Evolutionary conservation across 169 alveolate species (phyloP).

Genomic region (Plasmodium cynomolgi): DNA sequence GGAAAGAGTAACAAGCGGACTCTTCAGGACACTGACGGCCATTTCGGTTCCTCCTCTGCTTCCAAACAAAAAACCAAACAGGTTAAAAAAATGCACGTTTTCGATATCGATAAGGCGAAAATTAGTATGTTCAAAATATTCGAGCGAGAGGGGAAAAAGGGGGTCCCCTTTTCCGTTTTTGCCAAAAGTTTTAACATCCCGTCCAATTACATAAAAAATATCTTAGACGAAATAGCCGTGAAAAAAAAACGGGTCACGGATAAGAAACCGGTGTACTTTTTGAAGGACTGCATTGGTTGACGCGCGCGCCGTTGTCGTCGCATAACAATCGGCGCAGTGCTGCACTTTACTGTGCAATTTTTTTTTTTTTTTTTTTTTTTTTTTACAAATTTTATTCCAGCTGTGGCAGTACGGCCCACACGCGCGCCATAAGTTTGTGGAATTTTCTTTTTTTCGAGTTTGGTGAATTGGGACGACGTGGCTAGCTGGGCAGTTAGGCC

Average conservation of each 20-base stretch:
- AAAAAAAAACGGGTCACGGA: slow-evolving; percentile 49
- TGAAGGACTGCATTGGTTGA: slow-evolving; percentile 51
- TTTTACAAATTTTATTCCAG: background rate
- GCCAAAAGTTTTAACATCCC: slow-evolving; percentile 68
- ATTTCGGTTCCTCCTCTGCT: slow-evolving; percentile 1
- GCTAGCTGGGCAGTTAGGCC: background rate
- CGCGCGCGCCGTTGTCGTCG: background rate
- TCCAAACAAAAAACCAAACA: slow-evolving; percentile 64
- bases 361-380: slow-evolving; percentile 8
- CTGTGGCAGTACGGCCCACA: background rate
- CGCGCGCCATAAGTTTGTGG: background rate
- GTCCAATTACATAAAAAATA: slow-evolving; percentile 50
- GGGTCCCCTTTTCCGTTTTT: slow-evolving; percentile 74
- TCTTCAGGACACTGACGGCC: slow-evolving; percentile 19
- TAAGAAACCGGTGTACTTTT: slow-evolving; percentile 59
- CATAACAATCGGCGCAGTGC: background rate
- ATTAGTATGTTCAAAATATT: slow-evolving; percentile 74
- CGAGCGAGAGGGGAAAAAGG: slow-evolving; percentile 67
- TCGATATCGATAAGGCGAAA: slow-evolving; percentile 68
- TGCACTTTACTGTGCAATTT: background rate
- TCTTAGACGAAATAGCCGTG: slow-evolving; percentile 72
- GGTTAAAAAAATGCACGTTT: slow-evolving; percentile 59
- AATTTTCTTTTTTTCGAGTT: background rate
- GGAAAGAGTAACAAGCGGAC: slow-evolving; percentile 26
- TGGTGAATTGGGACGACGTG: background rate